Evolutionary conservation across 2,329 filamentous ascomycete genomes (phyloP), one percentile per base, ranked within the genome.

Genomic region (Pseudogymnoascus sp.): DNA sequence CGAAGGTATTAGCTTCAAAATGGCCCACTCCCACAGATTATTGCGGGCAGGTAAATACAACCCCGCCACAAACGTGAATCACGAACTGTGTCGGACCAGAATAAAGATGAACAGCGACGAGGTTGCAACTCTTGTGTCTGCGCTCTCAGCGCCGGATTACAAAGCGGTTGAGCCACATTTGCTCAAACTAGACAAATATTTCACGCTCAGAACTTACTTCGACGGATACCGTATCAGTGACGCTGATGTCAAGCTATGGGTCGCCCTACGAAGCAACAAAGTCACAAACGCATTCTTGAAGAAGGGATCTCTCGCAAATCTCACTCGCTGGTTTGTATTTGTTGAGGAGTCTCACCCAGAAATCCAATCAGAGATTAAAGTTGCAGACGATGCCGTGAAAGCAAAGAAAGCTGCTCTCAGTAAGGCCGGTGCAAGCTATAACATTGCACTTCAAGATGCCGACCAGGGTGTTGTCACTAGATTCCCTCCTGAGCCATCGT

Each of bases 401-500:
- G 84, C 85, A 69, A 90, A 89, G 80, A 85, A 88, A 68, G 81
- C 81, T 38, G 84, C 85, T 21, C 84, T 83, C 67, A 88, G 84
- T 72, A 91, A 90, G 74, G 88, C 89, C 61, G 91, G 91, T 67
- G 91, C 85, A 64, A 96, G 87, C 80, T 97, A 95, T 77, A 92
- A 96, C 73, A 90, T 97, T 75, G 89, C 88, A 2, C 82, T 97
- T 38, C 86, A 89, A 71, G 90, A 96, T 74, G 88, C 89, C 7
- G 90, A 93, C 38, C 88, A 93, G 74, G 92, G 91, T 2, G 92
- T 97, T 64, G 90, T 97, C 18, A 96, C 91, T 21, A 84, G 93
- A 70, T 97, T 97, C 78, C 87, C 93, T 14, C 93, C 93, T 3
- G 93, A 97, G 86, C 93, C 93, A 67, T 96, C 91, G 81, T 89